Conservation (phyloP, 768 basidiomycete genomes). For the Holtermannia corniformis region DNA sequence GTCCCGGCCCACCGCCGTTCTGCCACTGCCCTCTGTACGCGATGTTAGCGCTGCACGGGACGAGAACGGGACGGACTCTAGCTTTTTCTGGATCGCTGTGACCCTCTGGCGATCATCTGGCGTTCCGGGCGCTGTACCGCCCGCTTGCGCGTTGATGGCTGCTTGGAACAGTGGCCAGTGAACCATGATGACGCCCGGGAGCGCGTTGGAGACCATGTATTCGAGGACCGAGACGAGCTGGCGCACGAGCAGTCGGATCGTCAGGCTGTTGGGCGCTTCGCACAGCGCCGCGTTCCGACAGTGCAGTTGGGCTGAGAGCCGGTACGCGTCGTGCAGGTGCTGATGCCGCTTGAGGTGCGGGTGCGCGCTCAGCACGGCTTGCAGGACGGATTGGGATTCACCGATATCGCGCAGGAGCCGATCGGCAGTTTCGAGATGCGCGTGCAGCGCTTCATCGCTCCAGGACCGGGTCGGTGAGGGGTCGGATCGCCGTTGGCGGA, state of each 20-base stretch:
- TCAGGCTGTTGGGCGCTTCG: slow-evolving; percentile 20
- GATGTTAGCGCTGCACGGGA: slow-evolving; percentile 10
- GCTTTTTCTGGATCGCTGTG: slow-evolving; percentile 9
- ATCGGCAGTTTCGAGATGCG: slow-evolving; percentile 14
- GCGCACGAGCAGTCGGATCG: slow-evolving; percentile 20
- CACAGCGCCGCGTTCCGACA: slow-evolving; percentile 16
- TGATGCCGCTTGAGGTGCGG: slow-evolving; percentile 23
- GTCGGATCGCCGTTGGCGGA: slow-evolving; percentile 9
- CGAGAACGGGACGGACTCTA: not conserved
- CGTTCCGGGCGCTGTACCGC: slow-evolving; percentile 8
- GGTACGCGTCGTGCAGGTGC: slow-evolving; percentile 30
- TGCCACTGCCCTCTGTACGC: too few relatives aligned
- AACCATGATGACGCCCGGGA: slow-evolving; percentile 21
- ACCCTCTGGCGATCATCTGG: slow-evolving; percentile 19
- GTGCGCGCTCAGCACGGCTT: slow-evolving; percentile 2
- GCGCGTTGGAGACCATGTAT: slow-evolving; percentile 18
- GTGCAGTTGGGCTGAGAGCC: slow-evolving; percentile 19
- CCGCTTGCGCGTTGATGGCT: slow-evolving; percentile 12
- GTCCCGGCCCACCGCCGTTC: too few relatives aligned
- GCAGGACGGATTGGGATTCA: not conserved
- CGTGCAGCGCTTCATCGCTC: slow-evolving; percentile 21
- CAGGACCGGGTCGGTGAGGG: slow-evolving; percentile 7
- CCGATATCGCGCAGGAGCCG: not conserved
- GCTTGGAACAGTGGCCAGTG: slow-evolving; percentile 30
- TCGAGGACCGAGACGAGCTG: slow-evolving; percentile 26